Conservation (phyloP, 2,329 filamentous ascomycete genomes). For the Penicillium olsonii region DNA sequence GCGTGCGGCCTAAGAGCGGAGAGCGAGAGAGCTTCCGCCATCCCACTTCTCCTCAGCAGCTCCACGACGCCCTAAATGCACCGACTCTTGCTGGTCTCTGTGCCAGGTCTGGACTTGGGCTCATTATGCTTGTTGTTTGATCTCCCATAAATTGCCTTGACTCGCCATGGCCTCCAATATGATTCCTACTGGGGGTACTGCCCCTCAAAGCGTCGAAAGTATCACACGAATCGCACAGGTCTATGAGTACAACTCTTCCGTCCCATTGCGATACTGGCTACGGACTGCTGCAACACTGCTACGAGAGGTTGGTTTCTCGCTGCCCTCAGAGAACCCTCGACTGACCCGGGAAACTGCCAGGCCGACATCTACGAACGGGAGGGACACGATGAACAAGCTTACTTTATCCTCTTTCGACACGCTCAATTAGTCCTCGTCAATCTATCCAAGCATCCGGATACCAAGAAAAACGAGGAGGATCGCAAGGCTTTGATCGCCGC, state of each 20-base stretch:
- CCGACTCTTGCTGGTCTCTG: conserved; percentile 18
- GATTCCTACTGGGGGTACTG: conserved; percentile 37
- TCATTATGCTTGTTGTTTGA: conserved; percentile 18
- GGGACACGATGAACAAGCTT: conserved; percentile 83
- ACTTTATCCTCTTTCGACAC: conserved; percentile 87
- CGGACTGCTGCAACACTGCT: conserved; percentile 76
- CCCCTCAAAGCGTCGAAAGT: conserved; percentile 73
- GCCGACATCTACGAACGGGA: conserved; percentile 83
- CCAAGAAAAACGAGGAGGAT: conserved; percentile 61
- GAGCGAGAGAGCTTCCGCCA: conserved; percentile 7
- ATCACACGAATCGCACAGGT: conserved; percentile 73
- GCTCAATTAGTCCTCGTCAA: conserved; percentile 78
- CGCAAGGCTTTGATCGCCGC: conserved; percentile 56
- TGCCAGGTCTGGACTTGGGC: conserved; percentile 15
- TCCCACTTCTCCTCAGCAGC: conserved; percentile 5
- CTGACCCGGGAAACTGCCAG: conserved; percentile 47
- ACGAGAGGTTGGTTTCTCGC: conserved; percentile 67
- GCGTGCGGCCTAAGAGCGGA: neutral
- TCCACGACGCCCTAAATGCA: conserved; percentile 26
- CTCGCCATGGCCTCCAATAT: conserved; percentile 28
- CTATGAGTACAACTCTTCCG: conserved; percentile 76
- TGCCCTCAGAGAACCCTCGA: neutral
- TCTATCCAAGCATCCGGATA: conserved; percentile 74
- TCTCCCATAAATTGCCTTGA: neutral
- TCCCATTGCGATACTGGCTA: conserved; percentile 79